Percentiles rank a stretch among this genome's conserved stretches.
Evolutionary conservation across 768 basidiomycete species (phyloP).

Genomic region (Tulasnella calospora): DNA sequence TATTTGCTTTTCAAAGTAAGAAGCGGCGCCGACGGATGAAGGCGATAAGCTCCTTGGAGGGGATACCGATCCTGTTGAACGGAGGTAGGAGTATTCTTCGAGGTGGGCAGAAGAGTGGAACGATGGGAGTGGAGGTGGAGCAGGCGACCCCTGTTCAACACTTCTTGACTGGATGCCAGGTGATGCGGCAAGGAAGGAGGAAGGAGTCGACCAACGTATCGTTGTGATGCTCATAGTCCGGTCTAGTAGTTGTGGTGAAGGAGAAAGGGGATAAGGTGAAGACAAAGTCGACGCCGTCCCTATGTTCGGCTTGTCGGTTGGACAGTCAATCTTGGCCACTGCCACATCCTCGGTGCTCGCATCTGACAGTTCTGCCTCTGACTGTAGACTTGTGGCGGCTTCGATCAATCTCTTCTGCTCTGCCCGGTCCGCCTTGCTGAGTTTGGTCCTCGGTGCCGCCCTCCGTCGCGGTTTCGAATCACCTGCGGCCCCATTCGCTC

Average conservation of each 20-base stretch:
- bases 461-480: not conserved
- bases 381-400: not conserved
- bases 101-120: not conserved
- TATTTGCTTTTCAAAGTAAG: not conserved
- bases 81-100: not conserved
- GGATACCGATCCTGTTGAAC: not conserved
- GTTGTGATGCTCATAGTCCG: not conserved
- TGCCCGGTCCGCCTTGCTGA: not conserved
- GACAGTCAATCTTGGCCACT: not conserved
- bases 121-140: not conserved
- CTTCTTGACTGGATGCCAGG: not conserved
- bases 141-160: not conserved
- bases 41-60: not conserved
- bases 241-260: not conserved
- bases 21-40: not conserved
- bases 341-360: not conserved
- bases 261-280: not conserved
- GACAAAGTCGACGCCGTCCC: not conserved
- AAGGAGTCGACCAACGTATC: not conserved
- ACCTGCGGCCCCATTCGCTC: not conserved
- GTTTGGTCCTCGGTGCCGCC: conserved; percentile 2
- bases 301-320: not conserved
- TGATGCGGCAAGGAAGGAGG: not conserved
- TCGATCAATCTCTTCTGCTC: not conserved
- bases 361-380: not conserved